A percentile compares a stretch with the other conserved stretches of the same genome.
phyloP scores from a whole-genome alignment of 2,329 filamentous ascomycete genomes.

The Penicillium nordicum region DNA sequence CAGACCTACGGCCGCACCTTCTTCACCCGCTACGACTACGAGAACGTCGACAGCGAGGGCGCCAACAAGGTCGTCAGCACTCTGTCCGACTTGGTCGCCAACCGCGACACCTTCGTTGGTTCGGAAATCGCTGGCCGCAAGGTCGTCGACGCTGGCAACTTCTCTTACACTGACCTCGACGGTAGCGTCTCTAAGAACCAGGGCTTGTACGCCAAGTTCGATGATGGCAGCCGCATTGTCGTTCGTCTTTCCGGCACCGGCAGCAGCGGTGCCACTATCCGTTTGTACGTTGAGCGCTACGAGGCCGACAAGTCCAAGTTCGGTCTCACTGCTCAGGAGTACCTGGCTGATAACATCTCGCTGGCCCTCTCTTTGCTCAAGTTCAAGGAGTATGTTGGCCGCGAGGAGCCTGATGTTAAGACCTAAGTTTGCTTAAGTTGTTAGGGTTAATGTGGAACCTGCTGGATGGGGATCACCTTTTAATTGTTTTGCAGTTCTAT shows the following conservation, averaged over 20 bases:
- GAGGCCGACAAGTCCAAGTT: slow-evolving; percentile 76
- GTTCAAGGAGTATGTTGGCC: slow-evolving; percentile 89
- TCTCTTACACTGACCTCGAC: slow-evolving; percentile 98
- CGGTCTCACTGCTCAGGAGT: slow-evolving; percentile 81
- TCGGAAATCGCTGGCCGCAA: slow-evolving; percentile 79
- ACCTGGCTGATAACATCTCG: slow-evolving; percentile 84
- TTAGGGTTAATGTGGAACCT: slow-evolving; percentile 16
- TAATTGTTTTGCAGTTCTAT: slow-evolving; percentile 11
- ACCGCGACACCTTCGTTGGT: slow-evolving; percentile 72
- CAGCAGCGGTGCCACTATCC: slow-evolving; percentile 91
- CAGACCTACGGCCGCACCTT: slow-evolving; percentile 92
- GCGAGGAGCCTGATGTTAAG: slow-evolving; percentile 93
- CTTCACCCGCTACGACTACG: slow-evolving; percentile 99
- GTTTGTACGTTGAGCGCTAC: slow-evolving; percentile 96
- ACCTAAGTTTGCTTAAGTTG: slow-evolving; percentile 56
- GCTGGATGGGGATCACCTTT: slow-evolving; percentile 25
- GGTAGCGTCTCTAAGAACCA: slow-evolving; percentile 94
- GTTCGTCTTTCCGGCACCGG: slow-evolving; percentile 93
- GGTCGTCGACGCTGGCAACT: slow-evolving; percentile 87
- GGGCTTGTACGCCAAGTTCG: slow-evolving; percentile 91
- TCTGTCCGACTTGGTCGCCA: slow-evolving; percentile 72
- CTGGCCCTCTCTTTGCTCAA: slow-evolving; percentile 81
- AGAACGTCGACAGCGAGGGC: slow-evolving; percentile 85
- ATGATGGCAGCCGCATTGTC: slow-evolving; percentile 90
- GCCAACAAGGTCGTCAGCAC: slow-evolving; percentile 86